Evolutionary conservation across 2,329 filamentous ascomycete genomes (phyloP), one percentile per base, ranked within the genome.

Genomic region (Fusarium austroafricanum): DNA sequence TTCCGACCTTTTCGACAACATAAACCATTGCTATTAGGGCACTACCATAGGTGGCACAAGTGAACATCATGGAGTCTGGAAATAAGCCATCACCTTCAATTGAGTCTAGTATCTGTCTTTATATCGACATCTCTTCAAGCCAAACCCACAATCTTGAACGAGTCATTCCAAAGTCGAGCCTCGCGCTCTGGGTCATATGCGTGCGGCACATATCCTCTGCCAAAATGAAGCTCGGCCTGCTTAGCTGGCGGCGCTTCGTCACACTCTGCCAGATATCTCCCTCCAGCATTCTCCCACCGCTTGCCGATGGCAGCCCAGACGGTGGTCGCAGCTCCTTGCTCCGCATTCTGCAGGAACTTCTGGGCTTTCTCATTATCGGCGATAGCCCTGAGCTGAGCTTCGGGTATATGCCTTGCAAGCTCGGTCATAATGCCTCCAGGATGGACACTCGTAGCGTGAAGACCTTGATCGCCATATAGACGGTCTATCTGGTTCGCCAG

Each of bases 401-500:
- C 17, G 6, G 43, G 18, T 2, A 60, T n/a, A n/a, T 60, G 10
- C 20, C 53, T 33, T 18, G 35, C 0, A 14, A 65, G 51, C 4
- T 67, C 58, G 2, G 70, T 72, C 17, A 47, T 20, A 67, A 87
- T 84, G 5, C 78, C 75, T 10, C 86, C 84, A 0, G 85, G 86
- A 55, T 85, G 81, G 8, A 75, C 55, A n/a, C 68, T 72, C 49
- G 63, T 68, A 0, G 78, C 83, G 52, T 84, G 83, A 0, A 87
- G 63, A 11, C 82, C 80, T 5, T 75, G 68, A 1, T 71, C 26
- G 3, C 80, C 82, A 64, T 84, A 87, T 1, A 78, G 78, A 2
- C 84, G 78, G 31, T 87, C 84, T 26, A 87, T 78, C 56, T 85
- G 79, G 60, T 83, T 85, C 5, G 84, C 81, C 52, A 83, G 81